phyloP scores from a whole-genome alignment of 129 eudicot species.

The Tagetes patula region DNA sequence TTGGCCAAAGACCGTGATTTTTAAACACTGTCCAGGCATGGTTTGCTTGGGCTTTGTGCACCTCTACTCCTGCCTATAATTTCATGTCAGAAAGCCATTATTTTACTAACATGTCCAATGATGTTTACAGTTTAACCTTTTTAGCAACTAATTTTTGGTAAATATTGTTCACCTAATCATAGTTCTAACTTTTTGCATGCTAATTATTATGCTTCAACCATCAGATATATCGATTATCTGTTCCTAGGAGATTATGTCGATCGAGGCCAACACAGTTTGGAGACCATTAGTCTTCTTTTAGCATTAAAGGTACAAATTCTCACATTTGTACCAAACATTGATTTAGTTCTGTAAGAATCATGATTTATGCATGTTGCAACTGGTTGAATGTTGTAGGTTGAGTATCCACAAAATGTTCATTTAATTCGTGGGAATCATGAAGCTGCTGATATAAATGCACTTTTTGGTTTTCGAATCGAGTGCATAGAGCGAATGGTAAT shows the following conservation, averaged over 20 bases:
- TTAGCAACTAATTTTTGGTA: neutral
- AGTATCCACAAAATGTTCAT: constrained; percentile 87
- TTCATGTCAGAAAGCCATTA: constrained; percentile 8
- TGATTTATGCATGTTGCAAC: constrained; percentile 12
- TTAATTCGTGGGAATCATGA: constrained; percentile 99
- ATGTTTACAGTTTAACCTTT: neutral
- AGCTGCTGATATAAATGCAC: constrained; percentile 99
- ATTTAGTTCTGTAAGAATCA: neutral
- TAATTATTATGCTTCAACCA: constrained; percentile 34
- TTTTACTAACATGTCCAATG: neutral
- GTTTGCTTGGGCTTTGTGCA: constrained; percentile 10
- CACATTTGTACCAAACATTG: neutral
- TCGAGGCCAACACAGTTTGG: constrained; percentile 99
- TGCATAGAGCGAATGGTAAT: constrained; percentile 98
- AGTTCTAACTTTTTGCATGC: constrained; percentile 2
- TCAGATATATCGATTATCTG: constrained; percentile 97
- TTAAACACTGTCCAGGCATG: neutral
- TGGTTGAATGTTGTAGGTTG: constrained; percentile 55
- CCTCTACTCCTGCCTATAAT: constrained; percentile 12
- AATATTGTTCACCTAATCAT: constrained; percentile 12
- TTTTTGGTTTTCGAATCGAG: constrained; percentile 97
- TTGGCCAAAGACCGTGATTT: neutral
- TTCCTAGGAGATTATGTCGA: constrained; percentile 98
- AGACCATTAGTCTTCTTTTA: constrained; percentile 84
- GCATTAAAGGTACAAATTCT: constrained; percentile 72